Percentiles rank a stretch among this genome's conserved stretches.
These are phyloP conservation scores for Cymbopogon citratus DNA, from an alignment of 176 grass and related monocot species.

Conservation along the genomic window DNA sequence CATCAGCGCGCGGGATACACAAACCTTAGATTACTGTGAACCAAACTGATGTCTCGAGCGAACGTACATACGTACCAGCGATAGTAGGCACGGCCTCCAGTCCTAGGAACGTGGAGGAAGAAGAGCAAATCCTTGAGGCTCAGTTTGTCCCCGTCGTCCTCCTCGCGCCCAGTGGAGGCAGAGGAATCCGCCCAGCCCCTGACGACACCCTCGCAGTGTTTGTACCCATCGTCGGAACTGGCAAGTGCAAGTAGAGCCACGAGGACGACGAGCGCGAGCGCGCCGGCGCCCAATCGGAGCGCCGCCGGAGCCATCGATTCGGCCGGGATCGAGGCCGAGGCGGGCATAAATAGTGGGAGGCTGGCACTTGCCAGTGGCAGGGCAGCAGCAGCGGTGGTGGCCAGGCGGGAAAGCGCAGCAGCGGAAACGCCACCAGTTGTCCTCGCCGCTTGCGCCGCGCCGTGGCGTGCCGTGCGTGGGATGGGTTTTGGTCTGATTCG, in stretches of 20 bases:
- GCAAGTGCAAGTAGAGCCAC: neutral
- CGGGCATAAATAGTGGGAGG: neutral
- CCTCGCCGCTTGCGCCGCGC: constrained; percentile 13
- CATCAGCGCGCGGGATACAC: neutral
- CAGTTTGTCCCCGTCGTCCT: constrained; percentile 38
- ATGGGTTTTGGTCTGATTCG: neutral
- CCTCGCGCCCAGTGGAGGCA: constrained; percentile 18
- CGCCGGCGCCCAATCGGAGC: neutral
- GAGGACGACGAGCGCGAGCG: constrained; percentile 18
- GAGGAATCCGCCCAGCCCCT: constrained; percentile 57
- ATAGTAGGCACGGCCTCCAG: constrained; percentile 82
- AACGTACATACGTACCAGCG: constrained; percentile 47
- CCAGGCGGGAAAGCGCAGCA: neutral
- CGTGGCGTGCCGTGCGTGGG: neutral
- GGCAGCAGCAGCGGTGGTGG: neutral
- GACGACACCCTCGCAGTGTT: constrained; percentile 57
- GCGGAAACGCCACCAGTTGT: constrained; percentile 7
- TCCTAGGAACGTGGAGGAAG: constrained; percentile 91
- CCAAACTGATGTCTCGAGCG: neutral
- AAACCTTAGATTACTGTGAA: neutral
- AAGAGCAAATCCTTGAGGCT: constrained; percentile 84
- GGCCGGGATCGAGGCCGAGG: neutral
- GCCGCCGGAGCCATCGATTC: constrained; percentile 31
- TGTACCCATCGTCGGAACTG: constrained; percentile 27
- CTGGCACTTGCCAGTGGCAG: neutral